phyloP scores from a whole-genome alignment of 768 basidiomycete genomes.

The Auriscalpium orientale region DNA sequence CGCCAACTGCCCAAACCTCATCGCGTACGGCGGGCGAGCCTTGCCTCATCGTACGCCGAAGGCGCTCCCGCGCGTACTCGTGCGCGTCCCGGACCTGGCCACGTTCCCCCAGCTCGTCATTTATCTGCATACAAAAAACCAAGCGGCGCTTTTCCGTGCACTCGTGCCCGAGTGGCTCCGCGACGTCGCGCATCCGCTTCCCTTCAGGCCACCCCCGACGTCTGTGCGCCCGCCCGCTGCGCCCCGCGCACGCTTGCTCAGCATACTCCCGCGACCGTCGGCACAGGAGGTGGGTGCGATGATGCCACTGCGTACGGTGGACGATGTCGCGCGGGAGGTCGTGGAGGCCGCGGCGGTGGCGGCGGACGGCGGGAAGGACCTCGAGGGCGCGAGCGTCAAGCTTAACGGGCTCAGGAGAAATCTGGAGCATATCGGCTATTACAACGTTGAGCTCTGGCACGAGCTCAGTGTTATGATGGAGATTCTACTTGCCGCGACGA shows the following conservation, averaged over 20 bases:
- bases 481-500: neutral
- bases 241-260: neutral
- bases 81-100: neutral
- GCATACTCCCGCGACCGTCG: neutral
- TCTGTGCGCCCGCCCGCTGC: neutral
- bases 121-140: neutral
- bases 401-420: neutral
- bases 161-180: constrained; percentile 1
- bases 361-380: neutral
- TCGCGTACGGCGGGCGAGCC: neutral
- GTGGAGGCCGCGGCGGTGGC: neutral
- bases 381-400: neutral
- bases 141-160: neutral
- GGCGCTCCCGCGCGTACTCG: neutral
- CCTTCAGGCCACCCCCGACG: too few species aligned
- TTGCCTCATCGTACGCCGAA: neutral
- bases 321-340: neutral
- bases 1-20: constrained; percentile 1
- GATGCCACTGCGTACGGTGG: neutral
- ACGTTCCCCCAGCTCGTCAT: neutral
- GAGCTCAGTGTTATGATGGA: neutral
- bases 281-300: neutral
- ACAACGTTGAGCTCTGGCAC: neutral
- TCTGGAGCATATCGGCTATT: neutral
- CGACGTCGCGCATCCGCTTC: neutral